Percentiles rank a stretch among this genome's conserved stretches.
Evolutionary conservation across 257 asterid genomes (phyloP).

Genomic region (Solanum corneliomulleri): DNA sequence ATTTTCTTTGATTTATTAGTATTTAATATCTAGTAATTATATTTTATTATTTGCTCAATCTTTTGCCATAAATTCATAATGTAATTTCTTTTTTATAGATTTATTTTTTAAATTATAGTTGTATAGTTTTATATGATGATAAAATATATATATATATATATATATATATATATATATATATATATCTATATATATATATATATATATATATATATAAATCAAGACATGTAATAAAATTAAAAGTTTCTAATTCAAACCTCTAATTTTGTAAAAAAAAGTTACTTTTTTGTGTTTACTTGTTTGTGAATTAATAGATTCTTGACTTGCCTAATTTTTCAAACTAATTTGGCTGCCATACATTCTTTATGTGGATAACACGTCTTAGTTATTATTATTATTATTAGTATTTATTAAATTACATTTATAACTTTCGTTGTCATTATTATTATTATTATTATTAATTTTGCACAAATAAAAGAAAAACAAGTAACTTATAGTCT

Average conservation of each 20-base stretch:
- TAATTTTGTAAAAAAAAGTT: background rate
- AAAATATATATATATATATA: too few species aligned
- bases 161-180: too few species aligned
- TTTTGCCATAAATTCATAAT: too few species aligned
- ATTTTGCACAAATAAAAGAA: background rate
- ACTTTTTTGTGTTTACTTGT: background rate
- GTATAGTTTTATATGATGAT: background rate
- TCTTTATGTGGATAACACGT: background rate
- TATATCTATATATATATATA: too few species aligned
- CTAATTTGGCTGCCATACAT: background rate
- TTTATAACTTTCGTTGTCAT: background rate
- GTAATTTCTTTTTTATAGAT: too few species aligned
- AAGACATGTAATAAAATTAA: background rate
- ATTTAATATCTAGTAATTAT: too few species aligned
- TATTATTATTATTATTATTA: background rate
- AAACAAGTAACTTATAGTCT: background rate
- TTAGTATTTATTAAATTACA: background rate
- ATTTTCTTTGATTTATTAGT: too few species aligned
- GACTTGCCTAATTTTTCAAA: background rate
- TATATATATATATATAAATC: too few species aligned
- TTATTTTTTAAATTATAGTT: too few species aligned
- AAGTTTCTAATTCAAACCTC: background rate
- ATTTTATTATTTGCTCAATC: background rate
- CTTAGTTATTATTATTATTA: background rate
- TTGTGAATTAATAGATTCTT: background rate